phyloP scores from a whole-genome alignment of 179 eudicot species.

The Spinacia oleracea region DNA sequence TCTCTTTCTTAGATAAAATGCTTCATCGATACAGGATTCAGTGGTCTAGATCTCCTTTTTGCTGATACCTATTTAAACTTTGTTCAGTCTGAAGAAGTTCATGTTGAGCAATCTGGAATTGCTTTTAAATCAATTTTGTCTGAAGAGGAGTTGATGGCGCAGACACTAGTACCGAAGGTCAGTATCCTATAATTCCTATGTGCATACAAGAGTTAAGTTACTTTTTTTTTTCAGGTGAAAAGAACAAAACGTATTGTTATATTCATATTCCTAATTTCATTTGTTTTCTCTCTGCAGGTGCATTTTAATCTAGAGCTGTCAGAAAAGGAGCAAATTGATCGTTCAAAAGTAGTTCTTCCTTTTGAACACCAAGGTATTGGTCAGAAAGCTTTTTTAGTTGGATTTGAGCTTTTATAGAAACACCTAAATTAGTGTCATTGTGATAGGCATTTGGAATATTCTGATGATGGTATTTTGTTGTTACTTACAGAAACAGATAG shows the following conservation, averaged over 20 bases:
- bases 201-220: neutral
- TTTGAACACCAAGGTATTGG: slow-evolving; percentile 87
- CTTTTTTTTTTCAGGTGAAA: neutral
- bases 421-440: neutral
- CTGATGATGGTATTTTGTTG: neutral
- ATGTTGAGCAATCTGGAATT: slow-evolving; percentile 57
- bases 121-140: slow-evolving; percentile 53
- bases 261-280: neutral
- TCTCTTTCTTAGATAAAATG: neutral
- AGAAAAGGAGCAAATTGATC: slow-evolving; percentile 79
- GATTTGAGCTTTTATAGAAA: neutral
- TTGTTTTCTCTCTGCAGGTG: slow-evolving; percentile 47
- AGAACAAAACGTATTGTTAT: neutral
- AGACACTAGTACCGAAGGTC: slow-evolving; percentile 76
- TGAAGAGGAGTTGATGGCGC: slow-evolving; percentile 49
- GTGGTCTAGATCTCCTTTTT: slow-evolving; percentile 1
- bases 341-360: slow-evolving; percentile 93
- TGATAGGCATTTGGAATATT: slow-evolving; percentile 1
- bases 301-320: slow-evolving; percentile 85
- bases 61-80: slow-evolving; percentile 22
- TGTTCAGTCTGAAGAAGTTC: slow-evolving; percentile 62
- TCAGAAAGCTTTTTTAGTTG: neutral
- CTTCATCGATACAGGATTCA: neutral
- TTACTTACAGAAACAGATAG: slow-evolving; percentile 54
- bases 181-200: too few species aligned